Evolutionary conservation across 1,139 yeast genomes (phyloP).

Genomic region (Zygotorulaspora mrakii): DNA sequence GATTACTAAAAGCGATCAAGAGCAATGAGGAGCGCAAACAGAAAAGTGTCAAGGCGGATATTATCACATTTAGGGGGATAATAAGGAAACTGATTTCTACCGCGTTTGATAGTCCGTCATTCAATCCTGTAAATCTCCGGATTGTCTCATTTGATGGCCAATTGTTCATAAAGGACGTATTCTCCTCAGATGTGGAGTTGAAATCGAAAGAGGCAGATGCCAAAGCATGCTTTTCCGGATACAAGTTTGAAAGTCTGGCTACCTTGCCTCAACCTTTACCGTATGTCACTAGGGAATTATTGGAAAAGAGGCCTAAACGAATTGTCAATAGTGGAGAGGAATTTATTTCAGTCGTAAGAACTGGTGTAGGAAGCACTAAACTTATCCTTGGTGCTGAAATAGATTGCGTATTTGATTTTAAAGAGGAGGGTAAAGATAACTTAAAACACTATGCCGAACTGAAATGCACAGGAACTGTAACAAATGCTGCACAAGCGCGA

Average conservation of each 20-base stretch:
- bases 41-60: constrained; percentile 53
- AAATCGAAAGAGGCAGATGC: constrained; percentile 22
- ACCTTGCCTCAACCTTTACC: constrained; percentile 79
- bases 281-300: constrained; percentile 55
- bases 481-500: constrained; percentile 35
- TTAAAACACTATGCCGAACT: constrained; percentile 79
- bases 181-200: constrained; percentile 33
- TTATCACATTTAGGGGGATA: constrained; percentile 80
- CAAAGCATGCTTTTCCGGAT: constrained; percentile 59
- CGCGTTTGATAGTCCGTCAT: constrained; percentile 32
- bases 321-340: constrained; percentile 70
- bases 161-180: constrained; percentile 69
- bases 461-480: constrained; percentile 63
- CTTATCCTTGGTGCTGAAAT: constrained; percentile 84
- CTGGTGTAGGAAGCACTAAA: constrained; percentile 75
- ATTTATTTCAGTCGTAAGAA: constrained; percentile 69
- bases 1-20: constrained; percentile 54
- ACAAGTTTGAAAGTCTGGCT: constrained; percentile 77
- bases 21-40: constrained; percentile 51
- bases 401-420: constrained; percentile 81
- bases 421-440: constrained; percentile 51
- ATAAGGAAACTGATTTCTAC: constrained; percentile 43
- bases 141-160: constrained; percentile 74
- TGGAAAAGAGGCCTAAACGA: constrained; percentile 60
- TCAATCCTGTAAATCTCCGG: constrained; percentile 57